Base-by-base conservation (phyloP, 805 yeast species). In the Vanderwaltozyma yarrowii region DNA sequence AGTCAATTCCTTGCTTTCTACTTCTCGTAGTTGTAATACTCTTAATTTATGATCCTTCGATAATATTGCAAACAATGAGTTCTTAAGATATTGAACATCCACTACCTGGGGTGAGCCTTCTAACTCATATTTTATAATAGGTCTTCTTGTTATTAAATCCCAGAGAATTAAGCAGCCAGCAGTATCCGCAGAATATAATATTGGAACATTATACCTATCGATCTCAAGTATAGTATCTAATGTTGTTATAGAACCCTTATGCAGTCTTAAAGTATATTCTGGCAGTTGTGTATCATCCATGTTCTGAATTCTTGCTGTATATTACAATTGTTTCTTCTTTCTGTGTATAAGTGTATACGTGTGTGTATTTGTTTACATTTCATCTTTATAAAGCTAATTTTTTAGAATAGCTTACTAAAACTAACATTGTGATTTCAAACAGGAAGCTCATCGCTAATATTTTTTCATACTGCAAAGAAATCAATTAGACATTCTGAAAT, bases 131-230 rank as follows among this genome's bases (percentile, higher is more conserved):
- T 12, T 19, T 8, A 35, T 28, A 8, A 46, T 16, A 2, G 61
- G 56, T 29, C 60, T 48, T 32, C 60, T 49, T 4, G 52, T 53
- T 2, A 54, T 30, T 28, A 56, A 27, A 39, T 59, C 46, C 62
- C 62, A 58, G n/a, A 45, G 30, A 14, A 45, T 37, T 13, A 58
- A 19, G 2, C 17, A 27, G 4, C 64, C 64, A 1, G 35, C 20
- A 6, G 44, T 50, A 44, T 59, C 64, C 3, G 54, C 54, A 4
- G 61, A 54, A 4, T 53, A 20, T 12, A 58, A 39, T 5, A 20
- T n/a, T 5, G 38, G 35, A 3, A 28, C 10, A 2, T 13, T 12
- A 27, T 18, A 30, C 4, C 10, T 13, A 14, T 19, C 24, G 2
- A n/a, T 3, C 10, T 26, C 29, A 8, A 15, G n/a, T 1, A 37